Percentiles rank a stretch among this genome's conserved stretches.
Conservation (phyloP, 2,329 filamentous ascomycete genomes). For the Myriosclerotinia duriaeana region DNA sequence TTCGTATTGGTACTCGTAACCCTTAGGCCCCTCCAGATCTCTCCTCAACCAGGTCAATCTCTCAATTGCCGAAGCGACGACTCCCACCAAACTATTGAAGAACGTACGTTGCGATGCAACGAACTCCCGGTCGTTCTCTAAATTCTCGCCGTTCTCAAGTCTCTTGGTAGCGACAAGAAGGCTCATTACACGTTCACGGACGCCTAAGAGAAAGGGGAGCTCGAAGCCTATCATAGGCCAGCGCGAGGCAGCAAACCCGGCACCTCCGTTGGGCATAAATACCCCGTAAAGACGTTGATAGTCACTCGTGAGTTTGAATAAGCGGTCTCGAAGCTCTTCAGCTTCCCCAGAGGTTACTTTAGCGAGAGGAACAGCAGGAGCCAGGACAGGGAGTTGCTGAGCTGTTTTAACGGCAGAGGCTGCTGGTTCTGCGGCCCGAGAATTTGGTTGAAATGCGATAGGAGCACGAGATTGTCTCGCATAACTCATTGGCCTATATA, state of each 20-base stretch:
- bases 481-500: too few species aligned
- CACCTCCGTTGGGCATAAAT: not conserved
- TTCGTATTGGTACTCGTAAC: not conserved
- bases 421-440: too few species aligned
- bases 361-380: not conserved
- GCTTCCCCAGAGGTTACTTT: not conserved
- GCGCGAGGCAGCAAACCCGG: not conserved
- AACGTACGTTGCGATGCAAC: not conserved
- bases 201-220: not conserved
- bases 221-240: not conserved
- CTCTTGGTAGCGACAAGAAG: not conserved
- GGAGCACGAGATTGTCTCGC: not conserved
- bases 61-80: not conserved
- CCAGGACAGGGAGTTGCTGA: not conserved
- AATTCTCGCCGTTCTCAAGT: not conserved
- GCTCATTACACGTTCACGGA: not conserved
- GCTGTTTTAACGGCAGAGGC: rapidly evolving
- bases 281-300: not conserved
- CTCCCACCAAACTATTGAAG: not conserved
- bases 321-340: not conserved
- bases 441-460: too few species aligned
- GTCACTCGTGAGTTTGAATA: not conserved
- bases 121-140: not conserved
- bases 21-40: not conserved
- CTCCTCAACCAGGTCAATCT: not conserved